A percentile compares a stretch with the other conserved stretches of the same genome.
phyloP scores from a whole-genome alignment of 1,139 yeast species.

The Geotrichum siamense region DNA sequence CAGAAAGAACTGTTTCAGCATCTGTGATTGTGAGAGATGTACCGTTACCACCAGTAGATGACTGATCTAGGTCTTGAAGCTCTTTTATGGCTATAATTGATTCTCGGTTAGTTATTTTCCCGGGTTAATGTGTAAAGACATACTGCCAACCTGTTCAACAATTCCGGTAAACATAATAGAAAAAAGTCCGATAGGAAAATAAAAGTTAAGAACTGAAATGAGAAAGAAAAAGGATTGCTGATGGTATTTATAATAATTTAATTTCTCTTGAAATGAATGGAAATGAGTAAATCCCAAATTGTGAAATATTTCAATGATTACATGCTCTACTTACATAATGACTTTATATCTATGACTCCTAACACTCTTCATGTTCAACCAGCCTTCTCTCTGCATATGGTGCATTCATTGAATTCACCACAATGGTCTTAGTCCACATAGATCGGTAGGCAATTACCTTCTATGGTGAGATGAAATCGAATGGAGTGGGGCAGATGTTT shows the following conservation, averaged over 20 bases:
- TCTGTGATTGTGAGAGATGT: constrained; percentile 62
- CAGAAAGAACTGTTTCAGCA: constrained; percentile 57
- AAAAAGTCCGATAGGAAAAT: no score
- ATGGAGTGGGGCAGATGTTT: constrained; percentile 2
- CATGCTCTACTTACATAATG: background rate
- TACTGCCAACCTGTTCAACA: constrained; percentile 72
- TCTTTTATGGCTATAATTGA: constrained; percentile 41
- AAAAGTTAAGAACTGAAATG: no score
- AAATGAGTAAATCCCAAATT: no score
- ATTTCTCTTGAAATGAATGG: no score
- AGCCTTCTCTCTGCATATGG: no score
- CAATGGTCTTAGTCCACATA: no score
- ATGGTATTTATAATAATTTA: no score
- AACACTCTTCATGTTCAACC: background rate
- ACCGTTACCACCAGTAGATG: constrained; percentile 70
- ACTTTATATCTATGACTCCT: background rate
- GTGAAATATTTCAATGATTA: background rate
- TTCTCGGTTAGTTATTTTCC: background rate
- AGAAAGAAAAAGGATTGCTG: no score
- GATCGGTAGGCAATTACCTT: no score
- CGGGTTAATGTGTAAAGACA: constrained; percentile 25
- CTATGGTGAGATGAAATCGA: no score
- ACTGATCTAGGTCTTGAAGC: constrained; percentile 44
- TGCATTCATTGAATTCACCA: no score
- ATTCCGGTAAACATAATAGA: constrained; percentile 92